Evolutionary conservation across 1,284 basidiomycete genomes (phyloP), one percentile per base, ranked within the genome.

Genomic region (Puccinia coronata): DNA sequence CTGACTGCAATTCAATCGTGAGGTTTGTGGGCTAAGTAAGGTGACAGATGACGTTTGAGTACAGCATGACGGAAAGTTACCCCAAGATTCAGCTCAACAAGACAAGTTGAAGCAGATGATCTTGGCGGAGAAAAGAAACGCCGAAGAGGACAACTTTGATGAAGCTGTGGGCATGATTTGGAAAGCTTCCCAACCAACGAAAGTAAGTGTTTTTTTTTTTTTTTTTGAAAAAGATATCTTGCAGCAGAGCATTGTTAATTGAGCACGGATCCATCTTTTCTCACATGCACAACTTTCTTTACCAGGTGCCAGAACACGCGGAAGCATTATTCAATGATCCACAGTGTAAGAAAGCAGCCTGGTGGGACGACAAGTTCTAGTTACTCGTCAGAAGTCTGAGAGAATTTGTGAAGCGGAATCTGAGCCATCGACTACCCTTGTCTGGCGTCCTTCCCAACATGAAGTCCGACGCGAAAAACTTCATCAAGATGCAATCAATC

Each of bases 121-220:
- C 77, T 86, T 87, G 47, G 87, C 86, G 1, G 90, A 91, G 88
- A 91, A 90, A 84, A 86, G 89, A 82, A 93, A 94, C 84, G 84
- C 87, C 0, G 96, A 99, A 86, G 93, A 96, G 84, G 96, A 99
- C 87, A 98, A 98, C 87, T 95, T 95, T 86, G 96, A 98, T 83
- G 95, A 97, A 86, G 95, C 95, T 0, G 90, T 92, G 83, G 89
- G 91, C 1, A 82, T 85, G 25, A 83, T 82, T 47, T 81, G 84
- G 76, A 83, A 84, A 31, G 80, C 84, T 23, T 84, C 84, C 91
- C 95, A 86, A 92, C 92, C 0, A 92, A 92, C 86, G 89, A 28
- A 34, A 14, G 77, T 79, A 57, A 25, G 92, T 53, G 90, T 90
- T 76, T 59, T 59, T 16, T n/a, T n/a, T n/a, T n/a, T n/a, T n/a